Base-by-base conservation (phyloP, 306 rosid genomes). In the Glycyrrhiza uralensis region DNA sequence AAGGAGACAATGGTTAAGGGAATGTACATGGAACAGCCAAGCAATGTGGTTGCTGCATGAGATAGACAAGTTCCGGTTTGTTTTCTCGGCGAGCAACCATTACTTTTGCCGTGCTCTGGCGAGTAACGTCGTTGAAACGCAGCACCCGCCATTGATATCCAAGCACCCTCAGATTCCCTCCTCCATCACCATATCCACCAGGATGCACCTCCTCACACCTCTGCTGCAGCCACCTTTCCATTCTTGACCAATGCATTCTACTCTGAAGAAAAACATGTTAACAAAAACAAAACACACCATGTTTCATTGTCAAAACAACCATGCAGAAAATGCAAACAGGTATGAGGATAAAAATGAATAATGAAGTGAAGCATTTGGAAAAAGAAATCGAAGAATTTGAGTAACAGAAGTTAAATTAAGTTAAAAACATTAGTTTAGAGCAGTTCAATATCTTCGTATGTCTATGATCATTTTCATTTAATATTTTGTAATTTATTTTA, bases 91-190 rank as follows among this genome's bases (percentile, higher is more conserved):
- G 86, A 44, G 87, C 74, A 33, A 85, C 90, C 96, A 91, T 36
- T 3, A 91, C 89, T 80, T 94, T 94, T 18, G 60, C 90, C 0
- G 97, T 82, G 71, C 98, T 94, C 72, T 91, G 98, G 64, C 96
- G 92, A 30, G 96, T 94, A 32, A 78, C 85, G 2, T 86, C 90
- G 15, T 94, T 91, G 74, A 94, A 91, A 29, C 92, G 92, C 63
- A 94, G 96, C 68, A 80, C 89, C 47, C 96, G 84, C 98, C 98
- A 94, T 63, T 94, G 96, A 77, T 89, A 91, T 65, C 96, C 97
- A 23, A 89, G 90, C 62, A 94, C 69, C 78, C 74, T 85, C 39
- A 91, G 83, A 46, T 84, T 73, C 51, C 78, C 86, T 67, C 62
- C 66, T 67, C 62, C 66, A 36, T 46, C 38, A 4, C 83, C 74